Evolutionary conservation across 805 yeast species (phyloP).

Genomic region (Cyberlindnera meyerae): DNA sequence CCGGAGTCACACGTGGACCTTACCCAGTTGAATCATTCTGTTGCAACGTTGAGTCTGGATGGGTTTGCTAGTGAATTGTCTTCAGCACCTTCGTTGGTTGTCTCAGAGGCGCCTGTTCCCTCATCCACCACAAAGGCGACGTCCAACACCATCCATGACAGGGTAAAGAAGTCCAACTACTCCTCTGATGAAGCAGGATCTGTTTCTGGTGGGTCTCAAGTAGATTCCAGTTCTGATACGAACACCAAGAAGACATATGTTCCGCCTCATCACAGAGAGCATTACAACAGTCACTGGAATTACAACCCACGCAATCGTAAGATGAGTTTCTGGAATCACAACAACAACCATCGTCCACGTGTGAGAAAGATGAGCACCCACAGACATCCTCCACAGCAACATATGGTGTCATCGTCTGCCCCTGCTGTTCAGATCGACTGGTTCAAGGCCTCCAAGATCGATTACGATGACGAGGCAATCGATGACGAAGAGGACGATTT

Average conservation of each 20-base stretch:
- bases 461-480: constrained; percentile 18
- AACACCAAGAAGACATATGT: constrained; percentile 31
- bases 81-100: constrained; percentile 25
- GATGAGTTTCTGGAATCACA: constrained; percentile 18
- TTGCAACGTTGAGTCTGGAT: constrained; percentile 14
- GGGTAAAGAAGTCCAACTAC: too few species aligned
- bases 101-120: constrained; percentile 6
- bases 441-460: constrained; percentile 21
- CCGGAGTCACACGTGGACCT: constrained; percentile 10
- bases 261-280: constrained; percentile 52
- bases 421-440: constrained; percentile 32
- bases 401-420: constrained; percentile 31
- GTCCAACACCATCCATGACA: constrained; percentile 11
- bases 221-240: constrained; percentile 11
- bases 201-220: constrained; percentile 2
- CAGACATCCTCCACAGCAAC: constrained; percentile 12
- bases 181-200: too few species aligned
- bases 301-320: constrained; percentile 8
- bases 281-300: constrained; percentile 19
- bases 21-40: constrained; percentile 9
- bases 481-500: constrained; percentile 14
- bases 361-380: constrained; percentile 18
- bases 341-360: constrained; percentile 8
- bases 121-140: constrained; percentile 5
- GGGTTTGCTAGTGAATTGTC: constrained; percentile 21